Base-by-base conservation (phyloP, 495 filamentous ascomycete species). In the Choiromyces venosus region DNA sequence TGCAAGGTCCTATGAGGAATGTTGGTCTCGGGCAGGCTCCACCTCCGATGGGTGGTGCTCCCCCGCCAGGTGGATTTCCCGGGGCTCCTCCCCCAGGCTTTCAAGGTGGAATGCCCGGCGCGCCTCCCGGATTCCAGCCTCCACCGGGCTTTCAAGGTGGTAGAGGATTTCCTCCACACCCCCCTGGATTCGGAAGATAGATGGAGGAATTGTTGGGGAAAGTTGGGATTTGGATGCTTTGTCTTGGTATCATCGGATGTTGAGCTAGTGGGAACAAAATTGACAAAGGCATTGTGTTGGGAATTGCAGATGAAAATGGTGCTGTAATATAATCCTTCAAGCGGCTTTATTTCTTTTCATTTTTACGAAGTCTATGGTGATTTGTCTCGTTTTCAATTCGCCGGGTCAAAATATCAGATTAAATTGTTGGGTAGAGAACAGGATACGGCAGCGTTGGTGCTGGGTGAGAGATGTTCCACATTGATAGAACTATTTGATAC, bases 31-130 rank as follows among this genome's bases (percentile, higher is more conserved):
- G 96, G 21, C 95, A 95, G 68, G 92, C 92, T 82, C 91, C 92
- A 78, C 94, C 94, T 80, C 90, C 96, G 82, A 94, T 92, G 78
- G 93, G 91, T 71, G 89, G 89, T 39, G 87, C 88, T 38, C 92
- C 93, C 42, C 82, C 88, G n/a, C 88, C 90, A 65, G 90, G 90
- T 73, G 91, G 91, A 36, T 96, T 96, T 78, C 86, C 87, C 80
- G 92, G 92, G 76, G 84, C 85, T 72, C 85, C 77, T 19, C 81
- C 82, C 19, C 79, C 82, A 36, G 81, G 82, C n/a, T 83, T 82
- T 25, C 76, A 78, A 66, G 76, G 75, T 21, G 79, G 71, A 25
- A 72, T 82, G 65, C 86, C 85, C 70, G 84, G 83, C 16, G 84
- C 84, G 71, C 86, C 86, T 37, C 84, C 82, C 76, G 87, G 86